Evolutionary conservation across 2,329 filamentous ascomycete species (phyloP).

Genomic region (Verticillium nubilum): DNA sequence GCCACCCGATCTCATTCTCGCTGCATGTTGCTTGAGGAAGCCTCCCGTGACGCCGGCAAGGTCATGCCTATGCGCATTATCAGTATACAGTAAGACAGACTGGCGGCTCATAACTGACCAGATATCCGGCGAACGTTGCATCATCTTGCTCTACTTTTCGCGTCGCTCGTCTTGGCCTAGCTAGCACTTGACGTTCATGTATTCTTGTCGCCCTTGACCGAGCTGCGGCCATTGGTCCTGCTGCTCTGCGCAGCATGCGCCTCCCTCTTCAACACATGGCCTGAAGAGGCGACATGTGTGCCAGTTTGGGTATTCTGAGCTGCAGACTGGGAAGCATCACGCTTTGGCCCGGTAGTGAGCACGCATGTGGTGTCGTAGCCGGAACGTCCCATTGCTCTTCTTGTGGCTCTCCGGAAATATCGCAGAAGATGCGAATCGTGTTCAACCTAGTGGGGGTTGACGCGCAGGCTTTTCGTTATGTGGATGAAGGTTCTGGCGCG

Average conservation of each 20-base stretch:
- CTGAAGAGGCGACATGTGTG: background rate
- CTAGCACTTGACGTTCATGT: background rate
- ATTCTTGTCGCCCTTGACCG: background rate
- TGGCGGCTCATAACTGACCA: no score
- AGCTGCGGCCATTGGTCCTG: background rate
- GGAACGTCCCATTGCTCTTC: constrained; percentile 10
- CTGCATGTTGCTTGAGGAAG: no score
- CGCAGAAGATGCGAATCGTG: no score
- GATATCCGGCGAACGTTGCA: no score
- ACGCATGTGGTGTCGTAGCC: constrained; percentile 9
- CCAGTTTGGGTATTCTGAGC: constrained; percentile 1
- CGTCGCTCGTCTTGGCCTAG: background rate
- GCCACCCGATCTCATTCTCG: no score
- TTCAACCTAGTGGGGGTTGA: background rate
- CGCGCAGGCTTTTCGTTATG: background rate
- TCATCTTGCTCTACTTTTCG: no score
- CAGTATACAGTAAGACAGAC: no score
- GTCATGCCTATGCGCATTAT: no score
- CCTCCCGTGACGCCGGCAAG: no score
- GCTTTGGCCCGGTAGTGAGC: background rate
- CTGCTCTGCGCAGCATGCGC: background rate
- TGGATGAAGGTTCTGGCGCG: background rate
- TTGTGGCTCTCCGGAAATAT: background rate
- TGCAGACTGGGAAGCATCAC: background rate
- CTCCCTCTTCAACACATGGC: background rate